phyloP scores from a whole-genome alignment of 768 basidiomycete species.

The Tulasnella sp. region DNA sequence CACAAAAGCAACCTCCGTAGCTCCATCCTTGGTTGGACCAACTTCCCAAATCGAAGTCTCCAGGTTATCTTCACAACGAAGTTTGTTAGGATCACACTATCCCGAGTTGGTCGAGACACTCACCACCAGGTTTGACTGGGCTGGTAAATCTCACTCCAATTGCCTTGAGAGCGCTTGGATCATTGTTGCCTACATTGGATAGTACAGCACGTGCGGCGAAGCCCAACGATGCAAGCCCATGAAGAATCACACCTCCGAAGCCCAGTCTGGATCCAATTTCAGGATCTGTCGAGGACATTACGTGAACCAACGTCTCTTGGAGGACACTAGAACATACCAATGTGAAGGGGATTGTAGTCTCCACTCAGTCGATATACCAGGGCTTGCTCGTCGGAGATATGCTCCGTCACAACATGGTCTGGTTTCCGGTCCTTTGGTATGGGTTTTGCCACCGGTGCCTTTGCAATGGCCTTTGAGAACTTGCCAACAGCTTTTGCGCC shows the following conservation, averaged over 20 bases:
- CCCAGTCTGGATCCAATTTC: conserved; percentile 54
- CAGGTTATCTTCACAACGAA: conserved; percentile 33
- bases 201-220: conserved; percentile 70
- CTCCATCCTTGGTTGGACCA: conserved; percentile 47
- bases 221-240: conserved; percentile 71
- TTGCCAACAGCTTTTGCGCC: conserved; percentile 54
- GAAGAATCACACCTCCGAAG: conserved; percentile 75
- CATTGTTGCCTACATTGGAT: conserved; percentile 44
- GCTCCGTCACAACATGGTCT: conserved; percentile 49
- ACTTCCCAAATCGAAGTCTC: conserved; percentile 74
- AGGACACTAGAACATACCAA: conserved; percentile 32
- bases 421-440: conserved; percentile 48
- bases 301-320: not conserved
- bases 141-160: conserved; percentile 69
- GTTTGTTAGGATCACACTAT: not conserved
- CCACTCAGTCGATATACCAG: conserved; percentile 60
- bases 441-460: conserved; percentile 46
- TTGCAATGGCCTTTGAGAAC: conserved; percentile 48
- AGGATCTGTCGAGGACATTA: conserved; percentile 41
- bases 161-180: conserved; percentile 48
- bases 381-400: conserved; percentile 48
- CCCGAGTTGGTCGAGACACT: conserved; percentile 7
- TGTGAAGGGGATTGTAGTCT: conserved; percentile 69
- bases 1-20: conserved; percentile 45
- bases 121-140: conserved; percentile 65